Conservation (phyloP, 2,329 filamentous ascomycete genomes). For the Volutella citrinella region DNA sequence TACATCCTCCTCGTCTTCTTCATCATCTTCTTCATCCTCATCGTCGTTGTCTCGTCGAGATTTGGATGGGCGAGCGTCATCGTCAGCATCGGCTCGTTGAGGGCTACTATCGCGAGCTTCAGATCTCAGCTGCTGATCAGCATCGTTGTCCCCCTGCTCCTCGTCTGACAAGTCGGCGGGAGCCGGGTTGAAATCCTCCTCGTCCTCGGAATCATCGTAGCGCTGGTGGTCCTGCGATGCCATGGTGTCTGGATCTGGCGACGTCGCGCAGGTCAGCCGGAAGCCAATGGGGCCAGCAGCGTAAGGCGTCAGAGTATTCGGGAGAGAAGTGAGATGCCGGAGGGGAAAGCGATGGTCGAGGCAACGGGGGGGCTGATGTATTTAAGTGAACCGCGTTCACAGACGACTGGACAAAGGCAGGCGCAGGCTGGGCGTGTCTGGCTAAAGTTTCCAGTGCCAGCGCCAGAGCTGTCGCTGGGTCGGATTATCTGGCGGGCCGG, state of each 20-base stretch:
- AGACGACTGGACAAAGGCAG: too few relatives aligned
- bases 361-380: slow-evolving; percentile 13
- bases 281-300: too few relatives aligned
- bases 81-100: slow-evolving; percentile 33
- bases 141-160: slow-evolving; percentile 37
- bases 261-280: too few relatives aligned
- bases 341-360: slow-evolving; percentile 5
- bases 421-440: too few relatives aligned
- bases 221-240: slow-evolving; percentile 49
- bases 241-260: too few relatives aligned
- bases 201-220: slow-evolving; percentile 68
- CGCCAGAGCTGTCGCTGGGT: too few relatives aligned
- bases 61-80: slow-evolving; percentile 31
- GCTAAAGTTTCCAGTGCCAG: too few relatives aligned
- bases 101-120: slow-evolving; percentile 37
- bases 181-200: slow-evolving; percentile 85
- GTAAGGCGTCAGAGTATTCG: too few relatives aligned
- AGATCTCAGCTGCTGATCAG: slow-evolving; percentile 36
- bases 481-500: too few relatives aligned
- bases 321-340: slow-evolving; percentile 1
- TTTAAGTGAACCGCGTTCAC: too few relatives aligned
- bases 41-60: slow-evolving; percentile 39
- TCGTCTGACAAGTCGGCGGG: slow-evolving; percentile 71
- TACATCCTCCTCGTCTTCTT: slow-evolving; percentile 33
- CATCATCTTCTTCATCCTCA: slow-evolving; percentile 36